These are phyloP conservation scores for Cercospora brassicicola DNA, from an alignment of 2,329 filamentous ascomycete genomes.

Conservation along the genomic window DNA sequence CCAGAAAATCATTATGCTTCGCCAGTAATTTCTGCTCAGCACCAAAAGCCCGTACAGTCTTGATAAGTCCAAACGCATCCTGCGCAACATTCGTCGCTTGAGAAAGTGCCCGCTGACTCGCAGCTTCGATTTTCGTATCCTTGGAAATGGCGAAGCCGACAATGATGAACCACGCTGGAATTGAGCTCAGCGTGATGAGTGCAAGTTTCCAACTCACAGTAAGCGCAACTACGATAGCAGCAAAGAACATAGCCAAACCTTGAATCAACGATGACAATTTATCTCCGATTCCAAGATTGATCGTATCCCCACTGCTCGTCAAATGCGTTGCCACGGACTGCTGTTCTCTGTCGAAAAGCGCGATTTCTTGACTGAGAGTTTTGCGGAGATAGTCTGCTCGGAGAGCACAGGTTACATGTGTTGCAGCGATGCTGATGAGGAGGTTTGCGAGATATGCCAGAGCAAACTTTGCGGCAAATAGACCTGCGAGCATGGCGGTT, in stretches of 20 bases:
- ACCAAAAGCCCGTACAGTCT: background rate
- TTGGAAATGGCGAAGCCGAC: constrained; percentile 37
- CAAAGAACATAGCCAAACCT: constrained; percentile 40
- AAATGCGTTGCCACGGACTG: constrained; percentile 33
- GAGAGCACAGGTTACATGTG: constrained; percentile 51
- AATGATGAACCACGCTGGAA: constrained; percentile 43
- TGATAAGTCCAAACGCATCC: background rate
- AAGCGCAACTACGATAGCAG: constrained; percentile 45
- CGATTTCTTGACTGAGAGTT: constrained; percentile 65
- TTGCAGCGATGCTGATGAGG: constrained; percentile 52
- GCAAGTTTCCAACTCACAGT: constrained; percentile 46
- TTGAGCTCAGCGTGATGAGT: constrained; percentile 50
- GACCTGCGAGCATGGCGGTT: background rate
- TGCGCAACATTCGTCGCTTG: background rate
- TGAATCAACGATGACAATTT: constrained; percentile 40
- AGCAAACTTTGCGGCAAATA: constrained; percentile 66
- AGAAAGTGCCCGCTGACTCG: constrained; percentile 40
- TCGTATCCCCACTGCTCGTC: constrained; percentile 35
- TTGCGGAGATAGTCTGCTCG: constrained; percentile 64
- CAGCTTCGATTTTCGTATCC: constrained; percentile 39
- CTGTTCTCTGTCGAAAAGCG: constrained; percentile 62
- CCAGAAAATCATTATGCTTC: constrained; percentile 48
- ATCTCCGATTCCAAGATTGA: constrained; percentile 44
- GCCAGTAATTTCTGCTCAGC: constrained; percentile 39
- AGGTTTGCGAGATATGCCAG: constrained; percentile 57